Evolutionary conservation across 2,329 filamentous ascomycete genomes (phyloP).

Genomic region (Ophiostoma tasmaniense): DNA sequence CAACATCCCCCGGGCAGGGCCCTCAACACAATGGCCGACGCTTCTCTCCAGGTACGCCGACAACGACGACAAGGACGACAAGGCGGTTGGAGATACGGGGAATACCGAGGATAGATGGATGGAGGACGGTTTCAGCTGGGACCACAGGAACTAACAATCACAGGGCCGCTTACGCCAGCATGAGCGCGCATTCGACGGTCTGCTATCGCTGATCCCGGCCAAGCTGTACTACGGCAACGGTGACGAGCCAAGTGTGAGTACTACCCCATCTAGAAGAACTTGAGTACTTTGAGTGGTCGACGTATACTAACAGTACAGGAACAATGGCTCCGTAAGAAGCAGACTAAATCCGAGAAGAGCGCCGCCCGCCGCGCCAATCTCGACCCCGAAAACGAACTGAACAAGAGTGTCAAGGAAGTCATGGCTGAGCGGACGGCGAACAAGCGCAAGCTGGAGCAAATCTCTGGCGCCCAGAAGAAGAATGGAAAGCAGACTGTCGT

Average conservation of each 20-base stretch:
- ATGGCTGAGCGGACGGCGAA: constrained; percentile 63
- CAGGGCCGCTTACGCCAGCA: constrained; percentile 7
- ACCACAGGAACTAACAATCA: neutral
- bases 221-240: constrained; percentile 85
- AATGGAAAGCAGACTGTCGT: neutral
- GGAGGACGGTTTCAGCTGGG: neutral
- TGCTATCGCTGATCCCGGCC: constrained; percentile 80
- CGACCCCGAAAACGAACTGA: constrained; percentile 74
- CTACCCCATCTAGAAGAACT: constrained; percentile 34
- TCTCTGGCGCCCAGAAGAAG: constrained; percentile 30
- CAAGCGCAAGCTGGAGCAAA: constrained; percentile 70
- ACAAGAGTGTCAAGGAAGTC: constrained; percentile 80
- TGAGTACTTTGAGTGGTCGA: too few relatives aligned
- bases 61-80: neutral
- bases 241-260: constrained; percentile 63
- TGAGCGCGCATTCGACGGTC: constrained; percentile 63
- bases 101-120: neutral
- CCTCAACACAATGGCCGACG: constrained; percentile 5
- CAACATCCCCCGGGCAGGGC: neutral
- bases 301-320: constrained; percentile 44
- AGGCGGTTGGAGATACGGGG: neutral
- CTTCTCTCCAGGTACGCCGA: constrained; percentile 8
- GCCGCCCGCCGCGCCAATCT: constrained; percentile 55
- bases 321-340: constrained; percentile 92
- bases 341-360: constrained; percentile 83